Conservation (phyloP, 2,329 filamentous ascomycete species). For the Colletotrichum siamense region DNA sequence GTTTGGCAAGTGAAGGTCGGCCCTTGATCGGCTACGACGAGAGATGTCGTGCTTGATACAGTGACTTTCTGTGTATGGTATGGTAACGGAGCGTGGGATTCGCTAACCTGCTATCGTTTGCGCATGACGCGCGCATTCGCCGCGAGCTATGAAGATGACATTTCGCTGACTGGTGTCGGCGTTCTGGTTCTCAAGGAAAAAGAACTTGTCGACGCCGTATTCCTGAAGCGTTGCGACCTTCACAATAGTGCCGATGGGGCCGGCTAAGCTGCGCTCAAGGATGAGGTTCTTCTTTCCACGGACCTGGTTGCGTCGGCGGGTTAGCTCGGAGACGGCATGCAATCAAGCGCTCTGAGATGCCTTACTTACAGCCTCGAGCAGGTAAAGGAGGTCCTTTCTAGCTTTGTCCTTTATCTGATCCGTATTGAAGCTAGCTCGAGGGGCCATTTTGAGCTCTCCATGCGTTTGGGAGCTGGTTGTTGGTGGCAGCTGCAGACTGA, state of each 20-base stretch:
- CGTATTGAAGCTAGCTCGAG: slow-evolving; percentile 73
- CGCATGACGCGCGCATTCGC: slow-evolving; percentile 85
- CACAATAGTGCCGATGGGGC: slow-evolving; percentile 87
- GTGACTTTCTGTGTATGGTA: background rate
- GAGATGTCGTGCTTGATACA: background rate
- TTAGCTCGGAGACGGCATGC: slow-evolving; percentile 3
- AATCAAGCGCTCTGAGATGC: background rate
- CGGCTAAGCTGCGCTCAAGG: slow-evolving; percentile 88
- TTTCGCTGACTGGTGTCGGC: slow-evolving; percentile 94
- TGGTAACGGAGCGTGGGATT: background rate
- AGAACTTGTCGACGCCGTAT: slow-evolving; percentile 97
- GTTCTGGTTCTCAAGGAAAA: slow-evolving; percentile 95
- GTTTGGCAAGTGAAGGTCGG: background rate
- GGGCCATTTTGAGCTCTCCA: slow-evolving; percentile 70
- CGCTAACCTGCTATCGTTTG: slow-evolving; percentile 85
- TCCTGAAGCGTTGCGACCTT: slow-evolving; percentile 96
- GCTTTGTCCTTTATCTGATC: slow-evolving; percentile 81
- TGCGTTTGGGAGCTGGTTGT: slow-evolving; percentile 29
- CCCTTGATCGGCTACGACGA: background rate
- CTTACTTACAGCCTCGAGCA: slow-evolving; percentile 90
- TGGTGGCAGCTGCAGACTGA: slow-evolving; percentile 3
- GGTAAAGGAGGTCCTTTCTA: slow-evolving; percentile 85
- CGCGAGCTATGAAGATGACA: slow-evolving; percentile 90
- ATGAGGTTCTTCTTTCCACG: slow-evolving; percentile 99
- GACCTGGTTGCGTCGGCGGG: slow-evolving; percentile 62